These are phyloP conservation scores for Clonostachys byssicola DNA, from an alignment of 2,329 filamentous ascomycete genomes.

Conservation along the genomic window DNA sequence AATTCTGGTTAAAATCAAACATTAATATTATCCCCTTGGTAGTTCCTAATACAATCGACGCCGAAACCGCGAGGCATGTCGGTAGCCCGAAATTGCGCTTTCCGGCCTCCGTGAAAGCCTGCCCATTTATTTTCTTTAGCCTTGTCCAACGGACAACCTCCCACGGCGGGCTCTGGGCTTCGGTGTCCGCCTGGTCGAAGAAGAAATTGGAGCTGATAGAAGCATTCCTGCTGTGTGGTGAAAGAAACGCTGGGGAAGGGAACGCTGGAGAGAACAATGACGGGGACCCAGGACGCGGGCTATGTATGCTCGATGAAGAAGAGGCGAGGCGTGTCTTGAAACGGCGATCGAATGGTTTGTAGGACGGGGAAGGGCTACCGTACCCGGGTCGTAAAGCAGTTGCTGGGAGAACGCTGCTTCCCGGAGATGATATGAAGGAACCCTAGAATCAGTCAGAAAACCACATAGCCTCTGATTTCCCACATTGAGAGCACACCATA, in stretches of 20 bases:
- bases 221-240: constrained; percentile 73
- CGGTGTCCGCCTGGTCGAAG: constrained; percentile 58
- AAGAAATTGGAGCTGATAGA: constrained; percentile 71
- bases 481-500: constrained; percentile 28
- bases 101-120: constrained; percentile 89
- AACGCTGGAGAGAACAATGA: constrained; percentile 57
- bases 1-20: constrained; percentile 94
- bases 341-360: constrained; percentile 89
- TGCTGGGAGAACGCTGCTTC: constrained; percentile 69
- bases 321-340: constrained; percentile 83
- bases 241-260: constrained; percentile 73
- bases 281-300: constrained; percentile 71
- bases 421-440: constrained; percentile 60
- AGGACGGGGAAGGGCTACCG: constrained; percentile 71
- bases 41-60: constrained; percentile 85
- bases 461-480: neutral
- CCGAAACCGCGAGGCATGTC: constrained; percentile 84
- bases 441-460: constrained; percentile 39
- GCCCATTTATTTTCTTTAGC: constrained; percentile 80
- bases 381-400: constrained; percentile 63
- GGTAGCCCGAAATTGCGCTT: constrained; percentile 89
- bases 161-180: constrained; percentile 80
- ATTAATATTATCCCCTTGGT: constrained; percentile 91
- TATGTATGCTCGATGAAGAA: constrained; percentile 31
- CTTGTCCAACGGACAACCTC: constrained; percentile 97